Evolutionary conservation across 305 asterid species (phyloP), one percentile per base, ranked within the genome.

Genomic region (Withania somnifera): DNA sequence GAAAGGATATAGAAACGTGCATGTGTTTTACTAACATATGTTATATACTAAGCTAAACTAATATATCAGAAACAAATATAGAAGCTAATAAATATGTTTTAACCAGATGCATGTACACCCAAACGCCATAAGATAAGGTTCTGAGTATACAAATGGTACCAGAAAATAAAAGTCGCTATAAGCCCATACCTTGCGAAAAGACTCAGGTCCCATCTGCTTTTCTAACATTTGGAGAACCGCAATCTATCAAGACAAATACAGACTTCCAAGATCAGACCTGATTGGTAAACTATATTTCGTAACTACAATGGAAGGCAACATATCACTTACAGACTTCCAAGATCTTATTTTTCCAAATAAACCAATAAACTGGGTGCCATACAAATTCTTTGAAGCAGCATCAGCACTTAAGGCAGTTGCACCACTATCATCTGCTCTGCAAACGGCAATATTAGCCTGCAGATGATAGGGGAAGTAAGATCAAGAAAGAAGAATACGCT

Each of bases 191-290:
- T 94, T 97, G 68, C 99, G 94, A 80, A 97, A 97, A 42, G 98
- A 88, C 92, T 97, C 99, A 3, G 99, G 99, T 82, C 99, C 99
- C 99, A 97, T 97, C 89, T 97, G 99, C 84, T 97, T 97, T 88
- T 97, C 99, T 88, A 97, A 85, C 98, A 97, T 97, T 87, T 97
- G 99, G 82, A 97, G 97, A 83, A 97, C 87, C 32, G 98, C 98
- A 85, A 96, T 96, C 98, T 96, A 84, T 64, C 79, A 73, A 58
- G 63, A 86, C 32, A 83, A 63, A 79, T 77, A 20, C 66, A 80
- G 54, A 76, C 47, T 30, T 51, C 61, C 61, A 50, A 50, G 45
- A 75, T 67, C 75, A 79, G 40, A 45, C 17, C 57, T 79, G 77
- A 79, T 24, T 11, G 38, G 30, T 52, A 66, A 52, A 64, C 54